Percentiles rank a stretch among this genome's conserved stretches.
Evolutionary conservation across 2,329 filamentous ascomycete genomes (phyloP).

Genomic region (Beauveria pseudobassiana): DNA sequence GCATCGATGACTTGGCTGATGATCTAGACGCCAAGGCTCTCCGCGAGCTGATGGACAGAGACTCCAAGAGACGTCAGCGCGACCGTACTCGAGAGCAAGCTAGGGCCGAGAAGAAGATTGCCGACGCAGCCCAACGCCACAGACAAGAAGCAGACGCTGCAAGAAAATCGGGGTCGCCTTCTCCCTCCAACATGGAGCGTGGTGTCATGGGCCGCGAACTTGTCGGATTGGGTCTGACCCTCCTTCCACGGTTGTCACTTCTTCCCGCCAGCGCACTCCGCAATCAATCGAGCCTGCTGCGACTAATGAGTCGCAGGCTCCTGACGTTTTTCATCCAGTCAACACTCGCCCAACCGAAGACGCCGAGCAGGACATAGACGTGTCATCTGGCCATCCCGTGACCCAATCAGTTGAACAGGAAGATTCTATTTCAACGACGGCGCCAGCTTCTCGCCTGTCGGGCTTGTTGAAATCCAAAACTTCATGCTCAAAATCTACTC

Average conservation of each 20-base stretch:
- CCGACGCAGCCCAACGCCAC: conserved; percentile 60
- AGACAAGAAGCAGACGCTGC: conserved; percentile 50
- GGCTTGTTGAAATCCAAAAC: conserved; percentile 39
- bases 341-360: conserved; percentile 19
- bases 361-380: conserved; percentile 14
- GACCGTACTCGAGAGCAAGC: conserved; percentile 63
- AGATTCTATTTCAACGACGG: conserved; percentile 15
- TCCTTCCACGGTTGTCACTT: conserved; percentile 48
- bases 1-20: conserved; percentile 68
- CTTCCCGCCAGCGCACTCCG: conserved; percentile 38
- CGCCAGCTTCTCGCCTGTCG: conserved; percentile 21
- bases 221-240: conserved; percentile 48
- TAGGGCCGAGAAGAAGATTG: conserved; percentile 55
- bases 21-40: conserved; percentile 78
- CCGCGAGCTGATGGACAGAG: conserved; percentile 83
- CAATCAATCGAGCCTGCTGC: conserved; percentile 18
- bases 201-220: conserved; percentile 53
- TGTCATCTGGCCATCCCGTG: neutral
- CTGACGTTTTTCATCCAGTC: conserved; percentile 24
- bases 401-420: conserved; percentile 5
- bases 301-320: conserved; percentile 17
- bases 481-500: conserved; percentile 43
- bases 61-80: conserved; percentile 70
- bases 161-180: conserved; percentile 40
- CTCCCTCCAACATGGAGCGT: conserved; percentile 50